Evolutionary conservation across 208 protist genomes (phyloP).

Genomic region (Trypanosoma melophagium): DNA sequence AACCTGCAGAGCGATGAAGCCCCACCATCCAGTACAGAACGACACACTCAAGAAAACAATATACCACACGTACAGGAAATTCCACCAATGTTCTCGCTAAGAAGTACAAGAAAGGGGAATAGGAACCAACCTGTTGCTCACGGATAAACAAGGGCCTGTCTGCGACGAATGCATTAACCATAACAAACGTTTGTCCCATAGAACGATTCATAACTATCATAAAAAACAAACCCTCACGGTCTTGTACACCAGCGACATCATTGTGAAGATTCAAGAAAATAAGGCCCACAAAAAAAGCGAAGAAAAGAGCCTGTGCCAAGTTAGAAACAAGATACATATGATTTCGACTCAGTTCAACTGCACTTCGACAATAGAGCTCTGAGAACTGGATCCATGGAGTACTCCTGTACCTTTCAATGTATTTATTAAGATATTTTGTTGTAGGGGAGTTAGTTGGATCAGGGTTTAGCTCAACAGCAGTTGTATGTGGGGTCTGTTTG

Average conservation of each 20-base stretch:
- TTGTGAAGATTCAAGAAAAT: constrained; percentile 68
- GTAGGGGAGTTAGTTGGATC: constrained; percentile 40
- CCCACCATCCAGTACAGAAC: constrained; percentile 73
- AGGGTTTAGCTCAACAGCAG: constrained; percentile 40
- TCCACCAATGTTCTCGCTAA: constrained; percentile 42
- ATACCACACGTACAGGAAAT: constrained; percentile 52
- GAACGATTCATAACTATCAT: constrained; percentile 60
- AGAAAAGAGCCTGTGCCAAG: constrained; percentile 56
- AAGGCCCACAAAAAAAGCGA: constrained; percentile 60
- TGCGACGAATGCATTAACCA: constrained; percentile 53
- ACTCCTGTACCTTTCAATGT: constrained; percentile 49
- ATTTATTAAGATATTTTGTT: constrained; percentile 43
- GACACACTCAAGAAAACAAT: constrained; percentile 35
- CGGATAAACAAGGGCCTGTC: constrained; percentile 56
- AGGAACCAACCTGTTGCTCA: constrained; percentile 68
- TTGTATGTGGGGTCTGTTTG: constrained; percentile 50
- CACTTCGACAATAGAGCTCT: constrained; percentile 46
- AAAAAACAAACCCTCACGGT: constrained; percentile 69
- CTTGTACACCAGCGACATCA: constrained; percentile 54
- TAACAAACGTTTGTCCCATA: constrained; percentile 54
- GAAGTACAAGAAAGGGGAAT: constrained; percentile 64
- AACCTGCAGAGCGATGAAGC: constrained; percentile 33
- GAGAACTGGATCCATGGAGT: constrained; percentile 50
- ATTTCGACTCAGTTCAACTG: constrained; percentile 46
- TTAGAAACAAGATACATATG: constrained; percentile 44